phyloP scores from a whole-genome alignment of 176 grass and related monocot genomes.

The Olyra latifolia region DNA sequence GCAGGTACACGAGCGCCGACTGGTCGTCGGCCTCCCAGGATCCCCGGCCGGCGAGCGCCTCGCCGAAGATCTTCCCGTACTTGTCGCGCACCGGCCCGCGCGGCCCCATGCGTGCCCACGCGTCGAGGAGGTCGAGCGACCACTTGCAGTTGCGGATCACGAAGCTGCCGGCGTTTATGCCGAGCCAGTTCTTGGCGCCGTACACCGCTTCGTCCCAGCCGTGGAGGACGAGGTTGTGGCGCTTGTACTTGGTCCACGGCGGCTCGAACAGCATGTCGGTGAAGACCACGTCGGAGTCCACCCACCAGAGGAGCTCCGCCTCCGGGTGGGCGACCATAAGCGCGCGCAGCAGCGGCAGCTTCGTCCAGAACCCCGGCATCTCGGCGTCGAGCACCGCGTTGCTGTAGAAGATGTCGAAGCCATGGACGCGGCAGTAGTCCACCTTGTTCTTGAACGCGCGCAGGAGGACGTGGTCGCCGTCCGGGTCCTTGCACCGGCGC shows the following conservation, averaged over 20 bases:
- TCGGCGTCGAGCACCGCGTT: conserved; percentile 76
- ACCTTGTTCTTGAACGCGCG: conserved; percentile 90
- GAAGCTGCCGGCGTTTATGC: conserved; percentile 84
- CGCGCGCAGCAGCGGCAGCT: conserved; percentile 75
- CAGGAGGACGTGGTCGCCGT: conserved; percentile 77
- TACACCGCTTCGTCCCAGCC: conserved; percentile 73
- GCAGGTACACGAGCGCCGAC: conserved; percentile 87
- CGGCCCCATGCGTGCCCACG: conserved; percentile 76
- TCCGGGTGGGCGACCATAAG: conserved; percentile 89
- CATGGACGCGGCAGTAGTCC: conserved; percentile 91
- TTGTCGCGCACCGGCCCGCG: conserved; percentile 59
- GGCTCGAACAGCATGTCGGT: conserved; percentile 95
- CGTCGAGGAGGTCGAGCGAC: conserved; percentile 83
- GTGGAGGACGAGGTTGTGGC: conserved; percentile 78
- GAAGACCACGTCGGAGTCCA: conserved; percentile 82
- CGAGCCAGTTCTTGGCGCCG: conserved; percentile 60
- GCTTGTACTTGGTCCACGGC: conserved; percentile 59
- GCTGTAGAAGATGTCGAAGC: conserved; percentile 87
- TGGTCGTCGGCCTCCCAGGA: conserved; percentile 94
- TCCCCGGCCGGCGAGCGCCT: conserved; percentile 52
- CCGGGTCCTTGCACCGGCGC: conserved; percentile 48
- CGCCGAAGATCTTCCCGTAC: conserved; percentile 57
- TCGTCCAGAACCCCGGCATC: conserved; percentile 83
- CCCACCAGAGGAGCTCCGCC: conserved; percentile 93
- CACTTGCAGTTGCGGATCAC: conserved; percentile 90